These are phyloP conservation scores for Chimonanthus praecox DNA, from an alignment of 164 flowering plant genomes.

Conservation along the genomic window DNA sequence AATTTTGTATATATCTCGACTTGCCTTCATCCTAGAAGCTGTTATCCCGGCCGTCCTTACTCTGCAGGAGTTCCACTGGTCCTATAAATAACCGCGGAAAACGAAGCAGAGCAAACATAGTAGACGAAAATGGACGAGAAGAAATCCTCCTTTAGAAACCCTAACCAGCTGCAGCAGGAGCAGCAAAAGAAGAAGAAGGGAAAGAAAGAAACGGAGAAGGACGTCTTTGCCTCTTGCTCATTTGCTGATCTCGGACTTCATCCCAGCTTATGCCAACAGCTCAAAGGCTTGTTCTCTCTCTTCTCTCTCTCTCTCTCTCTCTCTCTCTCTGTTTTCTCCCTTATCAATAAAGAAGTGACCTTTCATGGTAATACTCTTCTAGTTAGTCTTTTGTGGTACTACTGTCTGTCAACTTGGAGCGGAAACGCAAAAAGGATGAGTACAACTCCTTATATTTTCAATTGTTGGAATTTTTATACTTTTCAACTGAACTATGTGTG, in stretches of 20 bases:
- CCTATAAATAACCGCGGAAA: too few species aligned
- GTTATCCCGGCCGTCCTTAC: too few species aligned
- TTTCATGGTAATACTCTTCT: background rate
- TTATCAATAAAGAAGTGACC: background rate
- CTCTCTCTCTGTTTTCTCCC: constrained; percentile 2
- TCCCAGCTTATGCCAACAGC: constrained; percentile 62
- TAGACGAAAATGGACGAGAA: too few species aligned
- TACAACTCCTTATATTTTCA: too few species aligned
- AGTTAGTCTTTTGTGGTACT: background rate
- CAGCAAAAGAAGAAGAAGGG: background rate
- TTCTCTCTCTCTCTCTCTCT: constrained; percentile 7
- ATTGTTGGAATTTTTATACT: too few species aligned
- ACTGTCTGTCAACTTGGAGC: background rate
- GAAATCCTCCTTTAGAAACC: background rate
- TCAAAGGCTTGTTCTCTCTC: constrained; percentile 39
- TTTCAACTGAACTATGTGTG: background rate
- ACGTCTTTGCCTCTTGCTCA: constrained; percentile 64
- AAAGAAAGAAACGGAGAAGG: constrained; percentile 12
- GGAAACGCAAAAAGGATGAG: background rate
- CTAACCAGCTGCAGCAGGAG: background rate
- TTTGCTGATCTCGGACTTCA: constrained; percentile 81
- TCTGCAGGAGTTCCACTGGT: too few species aligned
- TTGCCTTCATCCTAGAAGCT: too few species aligned
- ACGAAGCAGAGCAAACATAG: too few species aligned
- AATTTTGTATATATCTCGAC: too few species aligned